Evolutionary conservation across 805 yeast genomes (phyloP), one percentile per base, ranked within the genome.

Genomic region (Maudiozyma pseudohumilis): DNA sequence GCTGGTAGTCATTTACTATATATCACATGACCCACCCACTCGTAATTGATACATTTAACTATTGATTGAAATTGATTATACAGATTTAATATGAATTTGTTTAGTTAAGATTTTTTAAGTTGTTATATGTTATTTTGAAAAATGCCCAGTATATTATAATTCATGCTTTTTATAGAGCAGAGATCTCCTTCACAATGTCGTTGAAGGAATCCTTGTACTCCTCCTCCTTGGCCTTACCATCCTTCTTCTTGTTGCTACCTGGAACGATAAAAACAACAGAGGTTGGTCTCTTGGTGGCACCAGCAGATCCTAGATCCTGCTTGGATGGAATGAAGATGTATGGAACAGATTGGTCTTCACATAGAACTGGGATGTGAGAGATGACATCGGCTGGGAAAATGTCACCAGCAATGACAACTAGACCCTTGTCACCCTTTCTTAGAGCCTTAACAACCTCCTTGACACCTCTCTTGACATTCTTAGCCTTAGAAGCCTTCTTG

Each of bases 281-380:
- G 27, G 99, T 92, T 51, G 98, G 97, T 72, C 99, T 82, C 72
- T 92, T 92, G 40, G 98, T 92, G 44, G 96, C 95, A 59, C 97
- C 97, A 19, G 99, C 98, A 46, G 95, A 83, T 25, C 99, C 99
- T 49, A 92, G 74, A 60, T 92, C 97, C 69, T 92, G 96, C 67
- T 92, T 92, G 35, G 96, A 87, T 54, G 98, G 98, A 45, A 92
- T 76, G 64, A 92, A 92, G 29, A 89, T 74, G 59, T 70, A 94
- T 55, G 97, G 96, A 35, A 92, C 96, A 34, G 82, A 66, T 46
- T 74, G 69, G 61, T 92, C 99, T 68, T 92, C 98, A 68, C 98
- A 92, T 45, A 92, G 74, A 34, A 94, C 96, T 39, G 99, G 99
- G 40, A 92, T 75, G 60, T 92, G 99, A 31, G 96, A 86, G 50